Evolutionary conservation across 2,329 filamentous ascomycete genomes (phyloP), one percentile per base, ranked within the genome.

Genomic region (Harringtonia aguacate): DNA sequence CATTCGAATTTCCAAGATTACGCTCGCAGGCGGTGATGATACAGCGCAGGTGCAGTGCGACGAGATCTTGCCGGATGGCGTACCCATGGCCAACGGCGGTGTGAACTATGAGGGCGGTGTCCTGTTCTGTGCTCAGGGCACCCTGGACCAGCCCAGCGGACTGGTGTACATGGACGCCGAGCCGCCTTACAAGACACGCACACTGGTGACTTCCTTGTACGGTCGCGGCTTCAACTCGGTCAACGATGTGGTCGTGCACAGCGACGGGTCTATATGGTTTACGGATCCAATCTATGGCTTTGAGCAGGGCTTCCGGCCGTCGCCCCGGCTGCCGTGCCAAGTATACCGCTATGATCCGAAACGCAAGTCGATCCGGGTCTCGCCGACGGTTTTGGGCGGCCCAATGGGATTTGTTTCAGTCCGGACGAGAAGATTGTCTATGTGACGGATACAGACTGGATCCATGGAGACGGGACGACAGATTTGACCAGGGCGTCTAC

Each of bases 141-240:
- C 24, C 34, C 20, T 50, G 7, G 35, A 36, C 4, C 30, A 42
- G 18, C 46, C 49, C 2, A 46, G 82, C 4, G 65, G 65, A 0
- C 43, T 66, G 4, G 45, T 53, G 40, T 52, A 58, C 42, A 63
- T 65, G 61, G 53, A 58, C 1, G 40, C 43, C 0, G 55, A 51
- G 6, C 56, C 55, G 34, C 56, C 55, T 6, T 61, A 64, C 22
- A 40, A 48, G 5, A 57, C 63, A 1, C 41, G 51, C 20, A 49
- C 62, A 1, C 37, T 72, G 14, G 54, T 68, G 3, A 65, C 59
- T 4, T 62, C 61, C 17, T 73, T 63, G 53, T 61, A 65, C 44
- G 63, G 63, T 9, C 58, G 61, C 20, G 61, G 64, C 5, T 72
- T 73, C 54, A 72, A 71, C 55, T 68, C 64, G 24, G 57, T 64